Base-by-base conservation (phyloP, 1,284 basidiomycete species). In the Cryptococcus sp. region DNA sequence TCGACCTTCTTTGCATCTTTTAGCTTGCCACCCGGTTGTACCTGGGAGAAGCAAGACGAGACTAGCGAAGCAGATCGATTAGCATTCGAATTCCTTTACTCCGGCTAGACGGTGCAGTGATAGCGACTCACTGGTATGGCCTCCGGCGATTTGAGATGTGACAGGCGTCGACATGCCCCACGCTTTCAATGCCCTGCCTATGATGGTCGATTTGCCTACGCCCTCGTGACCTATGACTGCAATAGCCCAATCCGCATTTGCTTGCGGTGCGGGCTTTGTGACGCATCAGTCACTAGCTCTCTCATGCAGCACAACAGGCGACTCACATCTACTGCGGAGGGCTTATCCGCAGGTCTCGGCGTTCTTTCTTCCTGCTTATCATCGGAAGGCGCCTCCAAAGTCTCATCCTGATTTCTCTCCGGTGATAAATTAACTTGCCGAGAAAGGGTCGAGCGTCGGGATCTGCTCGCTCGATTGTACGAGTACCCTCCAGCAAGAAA, bases 151-250 rank as follows among this genome's bases (percentile, higher is more conserved):
- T 17, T 51, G 45, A 2, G 62, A 59, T 10, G 55, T 57, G 5
- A 65, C 53, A 2, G 75, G 65, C 22, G 57, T 55, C 1, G 67
- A 61, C 38, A 72, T 65, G 7, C 68, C 69, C 74, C 75, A 77
- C 3, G 69, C 63, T 50, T 70, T 71, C 26, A 74, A 62, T 1
- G 76, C 75, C 29, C 70, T 59, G 10, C 56, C 56, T 54, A 78
- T 74, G 15, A 77, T 62, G 0, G 73, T 77, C 41, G 75, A 68
- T 59, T 78, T 78, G 26, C 77, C 77, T 0, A 74, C 73, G 0
- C 64, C 63, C n/a, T 61, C 54, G 29, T 72, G 67, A 1, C 77
- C 77, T 2, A 77, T 52, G 10, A 79, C 71, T 3, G 75, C 74
- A 45, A 79, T 75, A 13, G 66, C 67, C 55, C 72, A 74, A 50